Evolutionary conservation across 352 stramenopile genomes (phyloP), one percentile per base, ranked within the genome.

Genomic region (Lagenidium sp.): DNA sequence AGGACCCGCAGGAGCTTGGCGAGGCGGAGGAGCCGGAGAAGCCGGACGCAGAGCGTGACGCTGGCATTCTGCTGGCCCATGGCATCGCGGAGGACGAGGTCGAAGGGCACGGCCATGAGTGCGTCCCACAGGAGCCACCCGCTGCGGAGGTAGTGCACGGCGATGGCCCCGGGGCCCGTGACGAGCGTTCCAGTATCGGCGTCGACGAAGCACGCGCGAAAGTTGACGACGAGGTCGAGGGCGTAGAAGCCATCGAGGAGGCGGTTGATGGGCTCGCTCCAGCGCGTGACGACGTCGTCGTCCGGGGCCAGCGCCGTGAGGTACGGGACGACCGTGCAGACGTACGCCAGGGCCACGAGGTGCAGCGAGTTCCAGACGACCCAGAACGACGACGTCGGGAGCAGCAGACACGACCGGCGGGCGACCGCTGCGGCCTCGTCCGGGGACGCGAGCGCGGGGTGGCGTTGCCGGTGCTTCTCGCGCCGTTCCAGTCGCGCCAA

Each of bases 91-190:
- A 55, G 28, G 7, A 54, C 3, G 2, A 55, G 24, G 31, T 60
- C 52, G 21, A 53, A 55, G 4, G 52, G 52, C 7, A 60, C 40
- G 25, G 52, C 48, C 45, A 55, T 47, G 1, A 44, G 36, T 2
- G 55, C 12, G 26, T 60, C 52, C 22, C 55, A 60, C 0, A 47
- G 21, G 26, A 60, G 55, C 52, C 52, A 60, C 23, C 15, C 32
- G 11, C 47, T 47, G 20, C 4, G 10, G 16, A 60, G 18, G 38
- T 60, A 60, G 31, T 51, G 41, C 0, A 10, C 16, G 15, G 46
- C 46, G 22, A 60, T 48, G 6, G 31, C 26, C 3, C 30, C 20
- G 6, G 52, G 12, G 11, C 36, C 18, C 6, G 39, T 51, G 4
- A 55, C 42, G 20, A 55, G 15, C 8, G 51, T 20, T 11, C 52